Percentiles rank a stretch among this genome's conserved stretches.
phyloP scores from a whole-genome alignment of 2,329 filamentous ascomycete species.

The Falciphora oryzae region DNA sequence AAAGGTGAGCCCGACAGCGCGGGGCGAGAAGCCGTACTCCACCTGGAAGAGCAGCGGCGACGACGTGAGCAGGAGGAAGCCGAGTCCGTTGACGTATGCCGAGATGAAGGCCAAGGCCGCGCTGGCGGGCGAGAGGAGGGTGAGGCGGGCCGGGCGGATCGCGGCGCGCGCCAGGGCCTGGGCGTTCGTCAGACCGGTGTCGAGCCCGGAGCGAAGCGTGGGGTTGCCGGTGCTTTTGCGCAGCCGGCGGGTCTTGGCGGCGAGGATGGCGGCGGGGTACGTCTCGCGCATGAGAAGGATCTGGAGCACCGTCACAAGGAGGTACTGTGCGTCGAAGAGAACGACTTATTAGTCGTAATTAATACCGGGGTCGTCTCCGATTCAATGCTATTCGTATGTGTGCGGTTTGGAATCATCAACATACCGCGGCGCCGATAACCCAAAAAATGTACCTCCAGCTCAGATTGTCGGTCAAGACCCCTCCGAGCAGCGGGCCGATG shows the following conservation, averaged over 20 bases:
- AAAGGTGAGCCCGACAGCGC: slow-evolving; percentile 43
- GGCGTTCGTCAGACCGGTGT: slow-evolving; percentile 16
- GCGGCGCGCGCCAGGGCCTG: slow-evolving; percentile 38
- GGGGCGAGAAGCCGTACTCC: slow-evolving; percentile 38
- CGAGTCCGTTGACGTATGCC: slow-evolving; percentile 14
- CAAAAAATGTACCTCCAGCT: slow-evolving; percentile 49
- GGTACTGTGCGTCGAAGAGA: background rate
- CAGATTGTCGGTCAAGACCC: slow-evolving; percentile 25
- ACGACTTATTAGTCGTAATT: background rate
- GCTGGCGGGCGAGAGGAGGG: slow-evolving; percentile 40
- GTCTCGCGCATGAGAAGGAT: slow-evolving; percentile 9
- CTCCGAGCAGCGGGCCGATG: slow-evolving; percentile 40
- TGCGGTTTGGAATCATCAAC: slow-evolving; percentile 16
- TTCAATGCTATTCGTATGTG: no score
- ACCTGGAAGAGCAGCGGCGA: no score
- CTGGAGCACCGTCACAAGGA: background rate
- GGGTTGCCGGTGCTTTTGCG: slow-evolving; percentile 31
- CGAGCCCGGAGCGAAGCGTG: slow-evolving; percentile 13
- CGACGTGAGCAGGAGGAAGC: no score
- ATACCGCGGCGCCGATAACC: slow-evolving; percentile 38
- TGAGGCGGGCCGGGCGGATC: slow-evolving; percentile 40
- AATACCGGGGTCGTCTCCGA: no score
- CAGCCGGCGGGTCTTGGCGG: slow-evolving; percentile 30
- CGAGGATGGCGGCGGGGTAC: slow-evolving; percentile 23
- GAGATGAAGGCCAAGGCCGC: slow-evolving; percentile 15